Conservation (phyloP, 805 yeast species). For the Brettanomyces custersianus region DNA sequence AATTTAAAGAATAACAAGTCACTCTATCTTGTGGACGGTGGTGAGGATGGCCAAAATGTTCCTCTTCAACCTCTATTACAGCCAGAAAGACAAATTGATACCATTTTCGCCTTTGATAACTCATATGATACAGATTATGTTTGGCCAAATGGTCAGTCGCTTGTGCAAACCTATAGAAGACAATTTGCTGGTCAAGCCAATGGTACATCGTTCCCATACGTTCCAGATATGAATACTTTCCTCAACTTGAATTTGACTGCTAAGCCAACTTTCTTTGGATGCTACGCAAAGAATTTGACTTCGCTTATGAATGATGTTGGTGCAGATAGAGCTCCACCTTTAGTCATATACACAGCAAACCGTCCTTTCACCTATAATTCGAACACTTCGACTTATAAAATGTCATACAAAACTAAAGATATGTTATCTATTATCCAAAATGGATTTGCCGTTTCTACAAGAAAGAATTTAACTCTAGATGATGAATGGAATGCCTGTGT, state of each 20-base stretch:
- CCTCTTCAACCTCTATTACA: conserved; percentile 61
- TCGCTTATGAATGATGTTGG: conserved; percentile 31
- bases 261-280: conserved; percentile 76
- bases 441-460: conserved; percentile 64
- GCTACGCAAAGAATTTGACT: conserved; percentile 59
- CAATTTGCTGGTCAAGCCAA: conserved; percentile 46
- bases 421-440: conserved; percentile 54
- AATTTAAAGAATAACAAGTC: conserved; percentile 31
- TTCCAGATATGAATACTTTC: conserved; percentile 63
- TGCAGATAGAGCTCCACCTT: conserved; percentile 47
- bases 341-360: conserved; percentile 73
- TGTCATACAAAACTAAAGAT: conserved; percentile 52
- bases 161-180: conserved; percentile 47
- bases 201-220: conserved; percentile 67
- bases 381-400: conserved; percentile 65
- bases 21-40: conserved; percentile 66
- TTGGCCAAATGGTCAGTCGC: conserved; percentile 66
- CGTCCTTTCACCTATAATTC: conserved; percentile 54
- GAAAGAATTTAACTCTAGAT: conserved; percentile 60
- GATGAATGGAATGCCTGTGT: conserved; percentile 64
- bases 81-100: conserved; percentile 51
- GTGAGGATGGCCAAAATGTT: conserved; percentile 65
- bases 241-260: conserved; percentile 50
- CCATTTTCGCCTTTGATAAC: conserved; percentile 57
- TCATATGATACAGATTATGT: conserved; percentile 49